These are phyloP conservation scores for Candida buenavistaensis DNA, from an alignment of 1,139 yeast species.

Conservation along the genomic window DNA sequence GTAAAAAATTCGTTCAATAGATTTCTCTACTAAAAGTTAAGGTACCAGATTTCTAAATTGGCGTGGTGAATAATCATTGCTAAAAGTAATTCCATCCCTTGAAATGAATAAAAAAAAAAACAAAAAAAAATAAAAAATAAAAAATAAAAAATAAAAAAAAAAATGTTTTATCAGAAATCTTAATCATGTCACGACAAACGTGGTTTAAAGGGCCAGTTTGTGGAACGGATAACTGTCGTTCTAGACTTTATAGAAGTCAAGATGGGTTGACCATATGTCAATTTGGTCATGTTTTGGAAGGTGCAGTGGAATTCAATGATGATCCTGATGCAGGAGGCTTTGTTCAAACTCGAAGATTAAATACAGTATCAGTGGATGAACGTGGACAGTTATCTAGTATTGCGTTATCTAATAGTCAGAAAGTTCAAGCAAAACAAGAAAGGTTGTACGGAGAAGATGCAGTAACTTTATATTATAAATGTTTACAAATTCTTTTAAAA, in stretches of 20 bases:
- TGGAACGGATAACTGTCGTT: constrained; percentile 87
- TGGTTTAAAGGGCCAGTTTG: constrained; percentile 79
- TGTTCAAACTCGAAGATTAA: constrained; percentile 54
- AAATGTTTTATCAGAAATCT: too few species aligned
- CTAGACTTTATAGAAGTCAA: constrained; percentile 65
- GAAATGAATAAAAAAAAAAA: too few species aligned
- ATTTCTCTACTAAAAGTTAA: too few species aligned
- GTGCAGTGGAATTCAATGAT: constrained; percentile 74
- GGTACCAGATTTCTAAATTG: too few species aligned
- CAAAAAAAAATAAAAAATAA: too few species aligned
- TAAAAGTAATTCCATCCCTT: too few species aligned
- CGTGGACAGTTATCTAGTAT: constrained; percentile 18
- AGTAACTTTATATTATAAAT: constrained; percentile 41
- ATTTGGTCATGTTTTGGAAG: constrained; percentile 85
- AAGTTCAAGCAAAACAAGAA: constrained; percentile 6
- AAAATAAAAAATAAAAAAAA: too few species aligned
- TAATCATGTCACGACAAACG: constrained; percentile 22
- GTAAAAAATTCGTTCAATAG: too few species aligned
- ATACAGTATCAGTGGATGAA: constrained; percentile 28
- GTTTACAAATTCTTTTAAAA: constrained; percentile 57
- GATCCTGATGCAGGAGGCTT: constrained; percentile 66
- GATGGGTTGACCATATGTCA: constrained; percentile 85
- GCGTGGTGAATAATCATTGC: too few species aligned
- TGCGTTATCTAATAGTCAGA: constrained; percentile 10
- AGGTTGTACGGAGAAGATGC: constrained; percentile 57